These are phyloP conservation scores for Comarum palustre DNA, from an alignment of 306 rosid genomes.

Conservation along the genomic window DNA sequence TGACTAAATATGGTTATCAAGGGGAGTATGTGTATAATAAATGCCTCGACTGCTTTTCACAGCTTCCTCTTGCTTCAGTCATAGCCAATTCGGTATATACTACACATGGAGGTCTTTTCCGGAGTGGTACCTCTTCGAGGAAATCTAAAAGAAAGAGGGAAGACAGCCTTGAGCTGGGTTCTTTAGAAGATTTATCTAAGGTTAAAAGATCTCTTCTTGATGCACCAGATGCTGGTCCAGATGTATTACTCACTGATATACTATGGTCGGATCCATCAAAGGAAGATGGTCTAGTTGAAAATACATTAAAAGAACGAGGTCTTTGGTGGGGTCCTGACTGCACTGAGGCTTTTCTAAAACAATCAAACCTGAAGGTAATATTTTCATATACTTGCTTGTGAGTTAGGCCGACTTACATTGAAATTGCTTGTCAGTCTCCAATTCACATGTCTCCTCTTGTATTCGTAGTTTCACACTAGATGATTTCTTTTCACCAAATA, in stretches of 20 bases:
- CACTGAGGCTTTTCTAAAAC: slow-evolving; percentile 70
- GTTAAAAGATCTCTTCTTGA: slow-evolving; percentile 55
- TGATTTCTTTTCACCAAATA: not conserved
- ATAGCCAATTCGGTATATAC: slow-evolving; percentile 68
- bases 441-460: not conserved
- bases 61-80: slow-evolving; percentile 84
- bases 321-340: slow-evolving; percentile 91
- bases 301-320: slow-evolving; percentile 53
- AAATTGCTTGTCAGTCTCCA: not conserved
- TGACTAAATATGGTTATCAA: slow-evolving; percentile 60
- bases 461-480: not conserved
- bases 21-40: slow-evolving; percentile 64
- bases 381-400: not conserved
- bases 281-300: slow-evolving; percentile 63
- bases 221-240: slow-evolving; percentile 59
- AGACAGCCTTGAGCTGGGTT: slow-evolving; percentile 60
- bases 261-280: slow-evolving; percentile 85
- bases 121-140: slow-evolving; percentile 43
- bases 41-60: slow-evolving; percentile 75
- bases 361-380: slow-evolving; percentile 71
- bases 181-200: slow-evolving; percentile 64
- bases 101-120: slow-evolving; percentile 89
- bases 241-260: slow-evolving; percentile 63
- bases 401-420: not conserved
- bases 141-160: slow-evolving; percentile 51